These are phyloP conservation scores for Phyllostachys edulis DNA, from an alignment of 176 grass and related monocot species.

Conservation along the genomic window DNA sequence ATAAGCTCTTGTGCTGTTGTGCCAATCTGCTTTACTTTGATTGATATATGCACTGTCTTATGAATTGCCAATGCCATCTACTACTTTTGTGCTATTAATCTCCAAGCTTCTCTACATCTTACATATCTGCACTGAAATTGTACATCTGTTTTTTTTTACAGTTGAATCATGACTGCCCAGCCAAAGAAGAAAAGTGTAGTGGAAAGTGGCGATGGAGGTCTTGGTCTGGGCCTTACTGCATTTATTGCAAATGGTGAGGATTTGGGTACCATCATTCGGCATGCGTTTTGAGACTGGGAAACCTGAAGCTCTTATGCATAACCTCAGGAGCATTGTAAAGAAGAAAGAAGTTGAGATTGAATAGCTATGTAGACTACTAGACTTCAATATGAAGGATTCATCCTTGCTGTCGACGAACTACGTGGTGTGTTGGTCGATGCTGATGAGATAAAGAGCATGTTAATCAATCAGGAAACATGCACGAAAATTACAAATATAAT, in stretches of 20 bases:
- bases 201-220: conserved; percentile 74
- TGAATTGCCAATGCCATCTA: not conserved
- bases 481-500: no score
- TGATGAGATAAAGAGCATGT: conserved; percentile 69
- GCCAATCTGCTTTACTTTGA: not conserved
- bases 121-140: not conserved
- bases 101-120: not conserved
- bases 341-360: conserved; percentile 98
- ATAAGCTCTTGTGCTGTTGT: not conserved
- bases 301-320: conserved; percentile 73
- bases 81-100: not conserved
- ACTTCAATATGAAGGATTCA: conserved; percentile 94
- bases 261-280: conserved; percentile 76
- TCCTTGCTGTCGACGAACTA: conserved; percentile 79
- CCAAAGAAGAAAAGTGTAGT: conserved; percentile 61
- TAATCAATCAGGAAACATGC: not conserved
- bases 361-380: conserved; percentile 70
- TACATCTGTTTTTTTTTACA: not conserved
- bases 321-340: conserved; percentile 69
- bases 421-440: conserved; percentile 79
- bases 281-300: conserved; percentile 73
- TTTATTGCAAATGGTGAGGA: conserved; percentile 83
- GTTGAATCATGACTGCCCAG: conserved; percentile 58
- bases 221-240: conserved; percentile 56
- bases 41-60: not conserved